These are phyloP conservation scores for Prunus fruticosa DNA, from an alignment of 306 rosid species.

Conservation along the genomic window DNA sequence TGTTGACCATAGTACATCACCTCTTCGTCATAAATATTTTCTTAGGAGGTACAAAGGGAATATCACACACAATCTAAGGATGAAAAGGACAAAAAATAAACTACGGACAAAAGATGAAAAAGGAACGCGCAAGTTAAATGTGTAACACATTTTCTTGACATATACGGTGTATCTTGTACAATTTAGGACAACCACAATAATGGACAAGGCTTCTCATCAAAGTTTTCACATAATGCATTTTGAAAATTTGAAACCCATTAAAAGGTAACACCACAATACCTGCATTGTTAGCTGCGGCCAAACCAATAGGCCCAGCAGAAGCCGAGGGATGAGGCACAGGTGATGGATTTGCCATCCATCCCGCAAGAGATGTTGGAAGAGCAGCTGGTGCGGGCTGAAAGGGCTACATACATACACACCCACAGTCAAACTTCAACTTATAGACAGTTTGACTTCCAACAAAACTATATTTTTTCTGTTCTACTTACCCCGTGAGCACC, in stretches of 20 bases:
- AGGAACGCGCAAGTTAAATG: neutral
- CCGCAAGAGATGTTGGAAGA: conserved; percentile 90
- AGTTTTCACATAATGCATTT: neutral
- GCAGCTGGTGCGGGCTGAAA: conserved; percentile 88
- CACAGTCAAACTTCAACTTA: conserved; percentile 29
- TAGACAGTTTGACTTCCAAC: neutral
- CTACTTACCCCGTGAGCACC: conserved; percentile 94
- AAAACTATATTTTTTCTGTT: conserved; percentile 6
- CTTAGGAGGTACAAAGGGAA: neutral
- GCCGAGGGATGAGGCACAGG: conserved; percentile 92
- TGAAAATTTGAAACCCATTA: neutral
- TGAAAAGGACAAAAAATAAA: neutral
- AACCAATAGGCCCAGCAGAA: conserved; percentile 89
- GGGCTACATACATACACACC: conserved; percentile 54
- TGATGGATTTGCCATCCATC: conserved; percentile 96
- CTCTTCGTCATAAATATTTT: neutral
- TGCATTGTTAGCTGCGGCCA: conserved; percentile 65
- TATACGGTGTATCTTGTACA: neutral
- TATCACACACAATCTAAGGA: neutral
- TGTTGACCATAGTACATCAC: neutral
- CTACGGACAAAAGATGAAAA: neutral
- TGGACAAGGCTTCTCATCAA: neutral
- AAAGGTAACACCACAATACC: conserved; percentile 42
- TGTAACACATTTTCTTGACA: neutral
- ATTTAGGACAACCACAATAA: too few species aligned